Conservation (phyloP, 139 green algal species). For the Limnomonas spitsbergensis region DNA sequence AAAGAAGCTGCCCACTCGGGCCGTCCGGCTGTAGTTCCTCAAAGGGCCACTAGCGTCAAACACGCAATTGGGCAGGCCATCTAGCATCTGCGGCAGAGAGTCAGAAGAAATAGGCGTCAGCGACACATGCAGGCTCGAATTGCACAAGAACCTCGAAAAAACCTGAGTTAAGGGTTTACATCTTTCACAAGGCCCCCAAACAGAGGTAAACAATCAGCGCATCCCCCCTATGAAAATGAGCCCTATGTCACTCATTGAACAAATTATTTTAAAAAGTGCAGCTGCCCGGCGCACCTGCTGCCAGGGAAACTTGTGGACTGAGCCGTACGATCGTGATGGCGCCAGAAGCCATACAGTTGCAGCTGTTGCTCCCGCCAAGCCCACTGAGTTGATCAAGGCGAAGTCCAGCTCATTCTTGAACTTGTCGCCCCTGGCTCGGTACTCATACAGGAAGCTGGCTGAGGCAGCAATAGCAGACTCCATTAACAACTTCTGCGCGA, state of each 20-base stretch:
- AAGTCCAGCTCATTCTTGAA: constrained; percentile 82
- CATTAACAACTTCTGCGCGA: constrained; percentile 88
- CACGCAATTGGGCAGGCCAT: constrained; percentile 59
- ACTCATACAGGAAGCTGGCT: constrained; percentile 76
- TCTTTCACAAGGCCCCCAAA: too few relatives aligned
- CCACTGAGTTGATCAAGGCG: constrained; percentile 81
- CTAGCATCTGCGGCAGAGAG: constrained; percentile 46
- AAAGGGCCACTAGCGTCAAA: constrained; percentile 76
- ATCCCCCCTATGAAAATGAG: too few relatives aligned
- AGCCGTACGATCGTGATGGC: constrained; percentile 74
- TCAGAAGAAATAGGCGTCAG: too few relatives aligned
- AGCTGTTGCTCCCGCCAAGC: constrained; percentile 75
- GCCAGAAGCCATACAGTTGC: constrained; percentile 84
- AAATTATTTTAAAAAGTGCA: not conserved
- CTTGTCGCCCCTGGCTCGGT: constrained; percentile 41
- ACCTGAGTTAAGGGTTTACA: too few relatives aligned
- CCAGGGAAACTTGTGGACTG: constrained; percentile 76
- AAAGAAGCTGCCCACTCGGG: constrained; percentile 67
- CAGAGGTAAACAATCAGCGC: too few relatives aligned
- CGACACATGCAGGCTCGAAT: too few relatives aligned
- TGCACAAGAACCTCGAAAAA: too few relatives aligned
- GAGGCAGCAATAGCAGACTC: constrained; percentile 80
- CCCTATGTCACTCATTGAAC: too few relatives aligned
- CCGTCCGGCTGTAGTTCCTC: constrained; percentile 66
- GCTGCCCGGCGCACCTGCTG: constrained; percentile 55